Evolutionary conservation across 306 rosid species (phyloP), one percentile per base, ranked within the genome.

Genomic region (Argentina anserina): DNA sequence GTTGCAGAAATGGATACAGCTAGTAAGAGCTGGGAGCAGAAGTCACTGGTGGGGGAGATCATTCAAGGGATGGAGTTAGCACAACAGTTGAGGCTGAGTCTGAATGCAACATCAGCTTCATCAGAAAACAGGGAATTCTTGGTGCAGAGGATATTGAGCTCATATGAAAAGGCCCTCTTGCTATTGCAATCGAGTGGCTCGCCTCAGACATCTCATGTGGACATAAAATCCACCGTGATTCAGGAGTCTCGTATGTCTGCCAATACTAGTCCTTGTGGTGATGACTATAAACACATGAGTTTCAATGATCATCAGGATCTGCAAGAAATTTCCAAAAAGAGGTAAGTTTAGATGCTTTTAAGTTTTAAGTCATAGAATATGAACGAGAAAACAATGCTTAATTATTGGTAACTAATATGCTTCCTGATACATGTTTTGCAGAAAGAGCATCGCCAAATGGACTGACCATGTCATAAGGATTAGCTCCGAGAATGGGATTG

Each of bases 391-490:
- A 50, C 63, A 25, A 53, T 13, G 66, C 60, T 67, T 11, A n/a
- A n/a, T n/a, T n/a, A 33, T 64, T 74, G 59, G 58, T 61, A 14
- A 73, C 60, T 74, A 50, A 62, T 21, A 52, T 68, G 26, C 63
- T 58, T 39, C 11, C 63, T 25, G 62, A 40, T 37, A 66, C 41
- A 42, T 62, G 4, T 65, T 79, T 79, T 80, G 76, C 96, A 90
- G 97, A 89, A 91, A 90, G 90, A 70, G 29, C 58, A 41, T 80
- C 87, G 86, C 93, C n/a, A 83, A 80, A 77, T 90, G 87, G 88
- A 86, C 85, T 59, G 84, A 87, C 58, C 89, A 77, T 37, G 85
- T 71, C 41, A 40, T 84, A 62, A 89, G 82, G 81, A 85, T 86
- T 42, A 86, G 46, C 81, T 78, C 88, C 5, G 89, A 85, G 71